These are phyloP conservation scores for Talaromyces liani DNA, from an alignment of 495 filamentous ascomycete species.

Conservation along the genomic window DNA sequence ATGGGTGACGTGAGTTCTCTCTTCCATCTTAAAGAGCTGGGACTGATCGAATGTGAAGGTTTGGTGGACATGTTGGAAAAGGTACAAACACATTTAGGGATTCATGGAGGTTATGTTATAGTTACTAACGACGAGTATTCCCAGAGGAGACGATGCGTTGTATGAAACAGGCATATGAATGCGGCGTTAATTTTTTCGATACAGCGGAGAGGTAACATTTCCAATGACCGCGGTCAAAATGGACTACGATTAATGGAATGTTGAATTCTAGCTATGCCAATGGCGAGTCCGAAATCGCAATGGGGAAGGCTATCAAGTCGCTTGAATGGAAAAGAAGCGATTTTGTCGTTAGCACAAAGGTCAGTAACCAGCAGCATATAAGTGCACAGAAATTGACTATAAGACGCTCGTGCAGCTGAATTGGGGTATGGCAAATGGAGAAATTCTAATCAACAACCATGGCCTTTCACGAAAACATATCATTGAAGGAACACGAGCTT, in stretches of 20 bases:
- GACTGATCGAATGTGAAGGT: neutral
- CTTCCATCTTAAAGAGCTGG: too few relatives aligned
- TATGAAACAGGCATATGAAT: slow-evolving; percentile 69
- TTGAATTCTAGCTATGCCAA: slow-evolving; percentile 37
- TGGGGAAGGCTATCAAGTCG: slow-evolving; percentile 61
- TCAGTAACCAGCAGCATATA: slow-evolving; percentile 12
- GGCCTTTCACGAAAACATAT: slow-evolving; percentile 81
- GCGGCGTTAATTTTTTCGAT: slow-evolving; percentile 68
- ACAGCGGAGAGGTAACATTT: slow-evolving; percentile 29
- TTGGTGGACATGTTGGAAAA: slow-evolving; percentile 63
- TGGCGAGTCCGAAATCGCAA: slow-evolving; percentile 65
- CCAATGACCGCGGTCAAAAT: neutral
- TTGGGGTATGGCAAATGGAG: slow-evolving; percentile 52
- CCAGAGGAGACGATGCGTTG: slow-evolving; percentile 56
- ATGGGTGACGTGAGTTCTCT: slow-evolving; percentile 56
- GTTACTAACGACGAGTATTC: too few relatives aligned
- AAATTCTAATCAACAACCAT: slow-evolving; percentile 52
- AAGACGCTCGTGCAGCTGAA: neutral
- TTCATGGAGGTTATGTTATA: neutral
- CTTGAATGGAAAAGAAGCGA: slow-evolving; percentile 67
- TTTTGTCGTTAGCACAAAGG: slow-evolving; percentile 76
- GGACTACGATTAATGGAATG: too few relatives aligned
- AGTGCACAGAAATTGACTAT: too few relatives aligned
- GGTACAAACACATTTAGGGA: slow-evolving; percentile 26
- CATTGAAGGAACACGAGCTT: slow-evolving; percentile 59